Conservation (phyloP, 805 yeast species). For the Komagataella populi region DNA sequence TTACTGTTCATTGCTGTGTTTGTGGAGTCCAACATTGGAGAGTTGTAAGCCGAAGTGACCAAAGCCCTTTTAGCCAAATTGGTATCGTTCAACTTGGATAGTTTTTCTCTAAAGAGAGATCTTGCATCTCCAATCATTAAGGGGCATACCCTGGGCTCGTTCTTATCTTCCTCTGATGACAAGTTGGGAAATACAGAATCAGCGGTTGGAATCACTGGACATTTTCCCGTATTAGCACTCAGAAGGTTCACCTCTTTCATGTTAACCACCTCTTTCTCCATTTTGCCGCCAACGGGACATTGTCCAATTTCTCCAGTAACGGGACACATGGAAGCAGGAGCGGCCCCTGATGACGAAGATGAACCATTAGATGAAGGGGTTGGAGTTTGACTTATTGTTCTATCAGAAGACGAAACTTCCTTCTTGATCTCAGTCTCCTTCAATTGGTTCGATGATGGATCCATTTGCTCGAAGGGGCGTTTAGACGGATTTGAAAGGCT, state of each 20-base stretch:
- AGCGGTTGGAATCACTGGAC: background rate
- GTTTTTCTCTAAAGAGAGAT: slow-evolving; percentile 19
- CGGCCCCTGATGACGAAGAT: slow-evolving; percentile 1
- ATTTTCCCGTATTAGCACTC: background rate
- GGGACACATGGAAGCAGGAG: slow-evolving; percentile 4
- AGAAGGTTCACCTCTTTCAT: background rate
- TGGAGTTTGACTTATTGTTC: slow-evolving; percentile 2
- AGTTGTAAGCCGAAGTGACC: slow-evolving; percentile 6
- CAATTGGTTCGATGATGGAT: background rate
- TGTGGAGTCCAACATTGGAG: slow-evolving; percentile 12
- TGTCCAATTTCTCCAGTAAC: slow-evolving; percentile 11
- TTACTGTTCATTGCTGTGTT: slow-evolving; percentile 10
- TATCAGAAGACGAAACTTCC: background rate
- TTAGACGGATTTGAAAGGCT: background rate
- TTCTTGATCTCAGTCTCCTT: background rate
- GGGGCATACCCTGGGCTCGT: slow-evolving; percentile 27
- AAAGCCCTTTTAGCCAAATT: slow-evolving; percentile 17
- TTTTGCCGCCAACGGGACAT: slow-evolving; percentile 10
- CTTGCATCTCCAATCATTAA: slow-evolving; percentile 31
- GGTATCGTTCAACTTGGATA: slow-evolving; percentile 9
- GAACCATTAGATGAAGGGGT: background rate
- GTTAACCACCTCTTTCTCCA: background rate
- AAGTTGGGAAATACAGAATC: background rate
- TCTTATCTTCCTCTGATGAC: slow-evolving; percentile 2
- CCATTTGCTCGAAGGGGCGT: background rate